Conservation (phyloP, 768 basidiomycete genomes). For the Arthromyces matolae region DNA sequence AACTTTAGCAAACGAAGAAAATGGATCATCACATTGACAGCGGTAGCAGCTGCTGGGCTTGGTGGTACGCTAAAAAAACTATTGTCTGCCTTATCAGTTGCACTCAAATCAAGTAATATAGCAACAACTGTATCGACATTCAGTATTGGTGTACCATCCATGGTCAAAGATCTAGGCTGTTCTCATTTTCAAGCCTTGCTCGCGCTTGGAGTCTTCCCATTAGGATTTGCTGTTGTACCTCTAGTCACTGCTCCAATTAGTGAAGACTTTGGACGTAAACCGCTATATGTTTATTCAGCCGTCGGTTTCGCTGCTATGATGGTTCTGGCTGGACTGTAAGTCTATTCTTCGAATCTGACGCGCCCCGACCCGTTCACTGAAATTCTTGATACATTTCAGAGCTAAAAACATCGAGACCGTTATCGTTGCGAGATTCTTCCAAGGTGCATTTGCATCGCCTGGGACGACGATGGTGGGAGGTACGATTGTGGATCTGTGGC, state of each 20-base stretch:
- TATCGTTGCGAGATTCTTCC: slow-evolving; percentile 24
- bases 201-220: slow-evolving; percentile 48
- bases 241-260: slow-evolving; percentile 66
- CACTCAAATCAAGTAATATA: too few species aligned
- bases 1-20: too few species aligned
- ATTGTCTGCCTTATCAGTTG: too few species aligned
- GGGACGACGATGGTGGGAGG: slow-evolving; percentile 72
- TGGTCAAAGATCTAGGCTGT: slow-evolving; percentile 48
- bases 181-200: slow-evolving; percentile 42
- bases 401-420: not conserved
- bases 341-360: too few species aligned
- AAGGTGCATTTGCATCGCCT: slow-evolving; percentile 65
- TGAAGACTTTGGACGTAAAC: slow-evolving; percentile 68
- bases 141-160: too few species aligned
- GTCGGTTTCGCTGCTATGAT: slow-evolving; percentile 50
- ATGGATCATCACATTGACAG: too few species aligned
- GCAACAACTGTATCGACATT: too few species aligned
- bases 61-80: too few species aligned
- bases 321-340: slow-evolving; percentile 44
- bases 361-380: not conserved
- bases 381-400: not conserved
- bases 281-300: slow-evolving; percentile 50
- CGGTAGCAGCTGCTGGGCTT: too few species aligned
- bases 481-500: slow-evolving; percentile 68
- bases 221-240: slow-evolving; percentile 62